Evolutionary conservation across 371 early-diverging fungal genomes (phyloP).

Genomic region (Dinochytrium kinnereticum): DNA sequence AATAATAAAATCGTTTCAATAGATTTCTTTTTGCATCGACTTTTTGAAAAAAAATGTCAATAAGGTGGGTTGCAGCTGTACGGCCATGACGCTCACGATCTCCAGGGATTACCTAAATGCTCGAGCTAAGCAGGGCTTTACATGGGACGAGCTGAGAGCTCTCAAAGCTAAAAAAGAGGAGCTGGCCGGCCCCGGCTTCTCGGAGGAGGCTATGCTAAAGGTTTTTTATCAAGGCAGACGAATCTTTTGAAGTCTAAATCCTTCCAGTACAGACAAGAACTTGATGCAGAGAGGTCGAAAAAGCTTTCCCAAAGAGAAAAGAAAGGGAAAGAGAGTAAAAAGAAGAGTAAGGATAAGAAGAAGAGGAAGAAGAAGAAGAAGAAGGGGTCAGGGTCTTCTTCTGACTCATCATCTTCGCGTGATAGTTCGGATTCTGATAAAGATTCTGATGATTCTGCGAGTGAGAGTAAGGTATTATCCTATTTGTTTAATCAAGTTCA

Average conservation of each 20-base stretch:
- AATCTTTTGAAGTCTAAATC: too few species aligned
- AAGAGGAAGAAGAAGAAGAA: conserved; percentile 15
- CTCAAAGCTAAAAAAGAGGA: conserved; percentile 23
- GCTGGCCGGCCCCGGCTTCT: conserved; percentile 9
- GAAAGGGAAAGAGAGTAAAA: background rate
- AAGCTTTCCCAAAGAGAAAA: conserved; percentile 5
- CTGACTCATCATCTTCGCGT: conserved; percentile 2
- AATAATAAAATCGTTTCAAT: background rate
- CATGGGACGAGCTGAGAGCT: conserved; percentile 10
- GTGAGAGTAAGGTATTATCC: background rate
- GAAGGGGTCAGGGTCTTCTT: background rate
- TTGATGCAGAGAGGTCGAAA: conserved; percentile 8
- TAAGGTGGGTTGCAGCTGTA: background rate
- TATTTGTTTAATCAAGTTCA: background rate
- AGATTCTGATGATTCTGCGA: too few species aligned
- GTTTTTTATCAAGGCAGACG: too few species aligned
- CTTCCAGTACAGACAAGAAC: conserved; percentile 14
- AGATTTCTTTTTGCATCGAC: background rate
- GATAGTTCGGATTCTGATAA: background rate
- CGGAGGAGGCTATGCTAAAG: conserved; percentile 20
- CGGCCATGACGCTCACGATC: background rate
- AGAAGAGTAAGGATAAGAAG: conserved; percentile 1
- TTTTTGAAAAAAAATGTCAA: conserved; percentile 1
- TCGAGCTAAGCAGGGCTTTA: background rate
- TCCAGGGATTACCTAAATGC: conserved; percentile 16